Evolutionary conservation across 148 eudicot genomes (phyloP).

Genomic region (Arctostaphylos glauca): DNA sequence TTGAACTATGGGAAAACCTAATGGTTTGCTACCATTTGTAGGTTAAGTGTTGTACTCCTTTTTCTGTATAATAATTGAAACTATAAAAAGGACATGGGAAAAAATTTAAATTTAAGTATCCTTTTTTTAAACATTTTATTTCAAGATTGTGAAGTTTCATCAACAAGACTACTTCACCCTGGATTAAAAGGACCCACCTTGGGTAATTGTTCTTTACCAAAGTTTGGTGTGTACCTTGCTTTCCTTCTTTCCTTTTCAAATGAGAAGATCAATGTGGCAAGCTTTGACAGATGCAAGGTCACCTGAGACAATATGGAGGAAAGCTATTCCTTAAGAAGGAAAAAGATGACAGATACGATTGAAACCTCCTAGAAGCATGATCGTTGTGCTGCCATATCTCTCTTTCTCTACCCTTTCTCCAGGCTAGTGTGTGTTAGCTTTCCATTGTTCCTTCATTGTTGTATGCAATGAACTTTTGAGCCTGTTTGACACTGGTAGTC

Average conservation of each 20-base stretch:
- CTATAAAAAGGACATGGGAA: not conserved
- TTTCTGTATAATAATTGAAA: not conserved
- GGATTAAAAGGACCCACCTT: not conserved
- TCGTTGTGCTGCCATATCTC: not conserved
- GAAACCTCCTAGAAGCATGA: not conserved
- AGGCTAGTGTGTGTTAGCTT: not conserved
- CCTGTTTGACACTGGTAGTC: not conserved
- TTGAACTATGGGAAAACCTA: not conserved
- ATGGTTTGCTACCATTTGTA: not conserved
- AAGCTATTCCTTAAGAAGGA: not conserved
- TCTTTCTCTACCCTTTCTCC: not conserved
- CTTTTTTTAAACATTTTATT: constrained; percentile 4
- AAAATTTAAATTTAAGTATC: not conserved
- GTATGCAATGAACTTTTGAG: not conserved
- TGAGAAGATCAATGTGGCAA: not conserved
- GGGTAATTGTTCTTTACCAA: not conserved
- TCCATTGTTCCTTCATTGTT: not conserved
- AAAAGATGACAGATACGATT: not conserved
- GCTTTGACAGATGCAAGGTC: not conserved
- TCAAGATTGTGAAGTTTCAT: not conserved
- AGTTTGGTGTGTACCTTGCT: not conserved
- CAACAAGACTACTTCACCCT: not conserved
- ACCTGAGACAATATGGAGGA: not conserved
- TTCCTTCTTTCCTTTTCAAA: not conserved
- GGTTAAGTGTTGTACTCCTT: not conserved